Evolutionary conservation across 495 filamentous ascomycete genomes (phyloP), one percentile per base, ranked within the genome.

Genomic region (Pyronema domesticum): DNA sequence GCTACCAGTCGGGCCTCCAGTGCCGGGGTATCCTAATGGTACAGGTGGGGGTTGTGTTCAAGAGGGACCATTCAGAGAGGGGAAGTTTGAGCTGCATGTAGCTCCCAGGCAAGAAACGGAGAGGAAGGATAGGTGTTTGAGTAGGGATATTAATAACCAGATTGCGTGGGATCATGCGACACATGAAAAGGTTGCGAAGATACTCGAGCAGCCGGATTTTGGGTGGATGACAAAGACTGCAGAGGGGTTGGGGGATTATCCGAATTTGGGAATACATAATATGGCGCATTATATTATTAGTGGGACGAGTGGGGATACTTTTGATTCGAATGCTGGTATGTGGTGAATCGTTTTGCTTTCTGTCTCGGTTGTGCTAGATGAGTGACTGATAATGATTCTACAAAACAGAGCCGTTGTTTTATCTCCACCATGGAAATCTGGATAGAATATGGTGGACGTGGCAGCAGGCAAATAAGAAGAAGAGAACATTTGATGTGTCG

Each of bases 391-490:
- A n/a, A 7, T 7, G 37, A 7, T 7, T 52, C 10, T 30, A 36
- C 49, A 7, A 13, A 37, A 17, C 17, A 6, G 78, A 81, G 55
- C 77, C 76, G 4, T 61, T 75, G 0, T 79, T 79, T 60, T 76
- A 73, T 58, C 69, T 80, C 52, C 77, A 80, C 58, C 76, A 80
- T 57, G 69, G 67, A 5, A 69, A 76, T 58, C 64, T 80, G 0
- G 78, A 79, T 61, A 70, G 76, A 0, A 34, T 79, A 11, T 81
- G 76, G 76, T 72, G 70, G 68, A 60, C 68, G 14, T 81, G 78
- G 78, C 76, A 80, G 61, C 69, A 73, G 58, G 58, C 69, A 34
- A 64, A 72, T 57, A 61, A 67, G 17, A 35, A 51, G 0, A 50
- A 57, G 35, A 50, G 60, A 4, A 34, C 51, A 9, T 39, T 7